These are phyloP conservation scores for Pestalotiopsis sp. DNA, from an alignment of 2,329 filamentous ascomycete species.

Conservation along the genomic window DNA sequence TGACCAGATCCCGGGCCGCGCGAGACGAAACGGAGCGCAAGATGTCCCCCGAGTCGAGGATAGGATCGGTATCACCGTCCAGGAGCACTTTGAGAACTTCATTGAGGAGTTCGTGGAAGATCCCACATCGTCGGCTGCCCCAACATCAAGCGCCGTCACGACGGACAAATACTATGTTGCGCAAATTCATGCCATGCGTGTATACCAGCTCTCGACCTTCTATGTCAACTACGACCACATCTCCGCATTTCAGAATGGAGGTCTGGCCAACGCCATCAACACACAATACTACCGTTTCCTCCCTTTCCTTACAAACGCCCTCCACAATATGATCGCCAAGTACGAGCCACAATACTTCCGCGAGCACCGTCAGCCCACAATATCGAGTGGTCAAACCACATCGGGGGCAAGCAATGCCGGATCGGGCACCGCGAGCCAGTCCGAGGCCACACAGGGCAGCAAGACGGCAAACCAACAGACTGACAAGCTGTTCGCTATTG, in stretches of 20 bases:
- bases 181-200: conserved; percentile 77
- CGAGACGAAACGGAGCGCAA: conserved; percentile 48
- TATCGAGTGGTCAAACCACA: conserved; percentile 71
- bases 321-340: conserved; percentile 93
- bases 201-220: conserved; percentile 77
- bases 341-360: conserved; percentile 94
- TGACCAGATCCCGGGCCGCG: conserved; percentile 60
- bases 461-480: conserved; percentile 92
- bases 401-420: conserved; percentile 67
- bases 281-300: conserved; percentile 94
- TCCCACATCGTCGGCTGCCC: conserved; percentile 62
- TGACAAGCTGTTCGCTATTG: conserved; percentile 91
- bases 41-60: conserved; percentile 75
- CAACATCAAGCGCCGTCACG: conserved; percentile 69
- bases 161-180: conserved; percentile 85
- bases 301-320: conserved; percentile 83
- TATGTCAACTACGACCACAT: conserved; percentile 90
- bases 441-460: conserved; percentile 62
- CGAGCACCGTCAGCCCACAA: conserved; percentile 83
- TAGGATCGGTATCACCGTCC: conserved; percentile 72
- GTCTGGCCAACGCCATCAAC: conserved; percentile 83
- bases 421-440: conserved; percentile 64
- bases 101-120: conserved; percentile 79
- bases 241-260: conserved; percentile 73
- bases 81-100: conserved; percentile 78